Evolutionary conservation across 2,329 filamentous ascomycete genomes (phyloP).

Genomic region (Diatrype stigma): DNA sequence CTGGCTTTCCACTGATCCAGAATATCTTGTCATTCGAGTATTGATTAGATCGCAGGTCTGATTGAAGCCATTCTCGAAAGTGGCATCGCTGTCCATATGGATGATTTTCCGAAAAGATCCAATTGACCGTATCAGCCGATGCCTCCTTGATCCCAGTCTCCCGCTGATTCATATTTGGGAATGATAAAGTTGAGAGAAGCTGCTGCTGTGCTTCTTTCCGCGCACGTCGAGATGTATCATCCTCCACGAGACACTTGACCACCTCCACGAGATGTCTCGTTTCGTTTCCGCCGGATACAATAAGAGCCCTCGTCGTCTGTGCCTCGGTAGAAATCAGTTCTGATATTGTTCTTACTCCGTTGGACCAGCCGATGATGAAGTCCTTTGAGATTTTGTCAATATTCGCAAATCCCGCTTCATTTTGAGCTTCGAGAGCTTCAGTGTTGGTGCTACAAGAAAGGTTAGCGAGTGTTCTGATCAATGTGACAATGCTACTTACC

Average conservation of each 20-base stretch:
- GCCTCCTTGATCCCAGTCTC: slow-evolving; percentile 7
- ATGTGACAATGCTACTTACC: too few relatives aligned
- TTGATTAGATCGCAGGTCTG: slow-evolving; percentile 2
- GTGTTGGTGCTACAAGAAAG: too few relatives aligned
- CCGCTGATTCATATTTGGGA: slow-evolving; percentile 10
- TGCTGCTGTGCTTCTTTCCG: not conserved
- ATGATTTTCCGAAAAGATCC: not conserved
- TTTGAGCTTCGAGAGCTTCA: too few relatives aligned
- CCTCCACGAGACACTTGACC: too few relatives aligned
- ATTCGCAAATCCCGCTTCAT: too few relatives aligned
- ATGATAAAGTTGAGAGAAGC: slow-evolving; percentile 7
- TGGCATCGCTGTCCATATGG: not conserved
- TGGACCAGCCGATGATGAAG: too few relatives aligned
- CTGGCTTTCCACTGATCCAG: slow-evolving; percentile 16
- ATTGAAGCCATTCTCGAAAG: slow-evolving; percentile 8
- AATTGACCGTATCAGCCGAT: slow-evolving; percentile 3
- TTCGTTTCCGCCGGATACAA: not conserved
- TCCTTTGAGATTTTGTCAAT: too few relatives aligned
- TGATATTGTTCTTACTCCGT: not conserved
- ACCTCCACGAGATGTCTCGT: too few relatives aligned
- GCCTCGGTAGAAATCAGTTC: not conserved
- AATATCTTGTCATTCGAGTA: slow-evolving; percentile 3
- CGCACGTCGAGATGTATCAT: too few relatives aligned
- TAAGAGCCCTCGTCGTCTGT: not conserved
- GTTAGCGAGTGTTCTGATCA: too few relatives aligned